Evolutionary conservation across 2,329 filamentous ascomycete genomes (phyloP), one percentile per base, ranked within the genome.

Genomic region (Diaporthe vexans): DNA sequence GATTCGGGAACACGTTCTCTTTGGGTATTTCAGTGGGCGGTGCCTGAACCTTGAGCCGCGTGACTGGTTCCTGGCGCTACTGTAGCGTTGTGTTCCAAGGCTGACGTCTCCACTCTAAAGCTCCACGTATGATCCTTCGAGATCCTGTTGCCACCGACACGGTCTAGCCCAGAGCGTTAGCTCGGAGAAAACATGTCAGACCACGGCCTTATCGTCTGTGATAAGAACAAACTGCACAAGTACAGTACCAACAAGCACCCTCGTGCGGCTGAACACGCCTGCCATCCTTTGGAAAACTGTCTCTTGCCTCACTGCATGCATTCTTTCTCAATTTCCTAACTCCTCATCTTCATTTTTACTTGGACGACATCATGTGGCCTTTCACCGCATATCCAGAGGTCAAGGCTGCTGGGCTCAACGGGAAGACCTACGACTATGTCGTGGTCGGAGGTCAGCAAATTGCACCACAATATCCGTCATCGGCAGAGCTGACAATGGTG

Each of bases 401-500:
- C 11, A 7, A 37, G 11, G 37, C 69, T 1, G 15, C 52, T 24
- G 3, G 51, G 7, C 46, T 72, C n/a, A 4, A 56, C 6, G 71
- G 48, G 3, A 56, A 56, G 1, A 19, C 43, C 2, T 73, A 56
- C 24, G 71, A 73, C 17, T 73, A 73, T n/a, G n/a, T 73, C 6
- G 24, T 73, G 1, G 71, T 73, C 19, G 71, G 71, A 46, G 71
- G 71, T 57, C 8, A 46, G 59, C 5, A 37, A n/a, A 51, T 19
- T 6, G 4, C 17, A 19, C 7, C 15, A 11, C 4, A 2, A 51
- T 1, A 24, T 11, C 10, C 9, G 0, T 24, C 6, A 3, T n/a
- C 1, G 21, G 21, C 9, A 24, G n/a, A 51, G 21, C 46, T 51
- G 21, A 51, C 21, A 11, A 4, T 24, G 2, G 11, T 11, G 2